Percentiles rank a stretch among this genome's conserved stretches.
Conservation (phyloP, 495 filamentous ascomycete species). For the Apiosordaria backusii region DNA sequence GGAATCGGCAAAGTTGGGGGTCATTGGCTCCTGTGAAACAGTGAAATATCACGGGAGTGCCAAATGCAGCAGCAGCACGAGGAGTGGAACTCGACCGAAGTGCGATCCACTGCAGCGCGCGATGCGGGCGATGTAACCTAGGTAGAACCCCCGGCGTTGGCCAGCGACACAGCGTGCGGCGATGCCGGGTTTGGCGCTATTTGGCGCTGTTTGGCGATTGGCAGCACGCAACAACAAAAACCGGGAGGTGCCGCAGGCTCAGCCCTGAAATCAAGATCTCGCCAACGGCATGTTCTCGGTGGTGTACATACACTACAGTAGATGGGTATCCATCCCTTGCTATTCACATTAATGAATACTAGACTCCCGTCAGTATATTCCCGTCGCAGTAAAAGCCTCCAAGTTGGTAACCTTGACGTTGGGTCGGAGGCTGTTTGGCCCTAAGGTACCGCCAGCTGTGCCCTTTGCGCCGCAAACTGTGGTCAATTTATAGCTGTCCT, state of each 20-base stretch:
- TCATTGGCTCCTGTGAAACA: neutral
- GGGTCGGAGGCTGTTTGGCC: neutral
- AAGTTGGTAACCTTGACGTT: neutral
- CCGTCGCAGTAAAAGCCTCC: neutral
- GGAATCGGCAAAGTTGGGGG: slow-evolving; percentile 3
- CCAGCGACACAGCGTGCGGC: slow-evolving; percentile 4
- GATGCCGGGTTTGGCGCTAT: neutral
- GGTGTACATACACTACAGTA: neutral
- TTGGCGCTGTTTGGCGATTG: neutral
- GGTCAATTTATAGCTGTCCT: no score
- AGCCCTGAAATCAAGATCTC: neutral
- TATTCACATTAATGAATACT: neutral
- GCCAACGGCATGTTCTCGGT: neutral
- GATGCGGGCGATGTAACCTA: neutral
- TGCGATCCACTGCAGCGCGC: neutral
- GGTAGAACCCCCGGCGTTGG: neutral
- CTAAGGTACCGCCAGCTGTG: neutral
- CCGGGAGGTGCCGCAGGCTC: slow-evolving; percentile 3
- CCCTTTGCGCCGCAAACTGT: no score
- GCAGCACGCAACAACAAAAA: neutral
- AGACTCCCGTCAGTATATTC: neutral
- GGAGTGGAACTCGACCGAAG: neutral
- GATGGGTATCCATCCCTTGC: neutral
- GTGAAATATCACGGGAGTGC: slow-evolving; percentile 11
- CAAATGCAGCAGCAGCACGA: neutral